Base-by-base conservation (phyloP, 169 alveolate species). In the Neospora caninum region DNA sequence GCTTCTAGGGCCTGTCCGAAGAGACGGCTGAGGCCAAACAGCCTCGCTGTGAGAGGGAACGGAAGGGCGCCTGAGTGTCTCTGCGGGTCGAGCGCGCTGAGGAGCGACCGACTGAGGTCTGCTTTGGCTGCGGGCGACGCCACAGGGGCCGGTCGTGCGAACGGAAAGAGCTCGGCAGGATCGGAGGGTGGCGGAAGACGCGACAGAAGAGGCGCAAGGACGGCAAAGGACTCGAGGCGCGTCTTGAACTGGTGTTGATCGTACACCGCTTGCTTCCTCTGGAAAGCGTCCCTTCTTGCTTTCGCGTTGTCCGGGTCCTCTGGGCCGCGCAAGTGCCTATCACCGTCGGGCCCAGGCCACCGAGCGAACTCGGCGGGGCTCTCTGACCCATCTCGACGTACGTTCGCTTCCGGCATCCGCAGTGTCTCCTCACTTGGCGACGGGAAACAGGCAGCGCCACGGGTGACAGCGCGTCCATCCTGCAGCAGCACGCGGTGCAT, bases 1-100 rank as follows among this genome's bases (percentile, higher is more conserved):
- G 64, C 64, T 31, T 82, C 89, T 20, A 82, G 89, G 31, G 89
- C 89, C 31, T 82, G 89, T 29, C 41, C 69, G 31, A 82, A 36
- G 13, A 82, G 67, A 4, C 22, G 67, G 38, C 38, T 36, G 67
- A 82, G 89, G n/a, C 89, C 89, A n/a, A 82, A 39, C 34, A 82
- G 89, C 41, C 89, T 18, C 39, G 89, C 67, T 29, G 89, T 82
- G 43, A 41, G 89, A 38, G 64, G 89, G 6, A 41, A 42, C 89
- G 64, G 89, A 22, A 42, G 89, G 0, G 89, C 22, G 27, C 22
- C 86, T 13, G 39, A 10, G 45, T 78, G 86, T n/a, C 31, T 16
- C 86, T 78, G 73, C 34, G 73, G 16, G 7, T 64, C n/a, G 34
- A 64, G n/a, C n/a, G 20, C 73, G 16, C 73, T 31, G 43, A 73